Percentiles rank a stretch among this genome's conserved stretches.
Conservation (phyloP, 257 asterid genomes). For the Fraxinus americana region DNA sequence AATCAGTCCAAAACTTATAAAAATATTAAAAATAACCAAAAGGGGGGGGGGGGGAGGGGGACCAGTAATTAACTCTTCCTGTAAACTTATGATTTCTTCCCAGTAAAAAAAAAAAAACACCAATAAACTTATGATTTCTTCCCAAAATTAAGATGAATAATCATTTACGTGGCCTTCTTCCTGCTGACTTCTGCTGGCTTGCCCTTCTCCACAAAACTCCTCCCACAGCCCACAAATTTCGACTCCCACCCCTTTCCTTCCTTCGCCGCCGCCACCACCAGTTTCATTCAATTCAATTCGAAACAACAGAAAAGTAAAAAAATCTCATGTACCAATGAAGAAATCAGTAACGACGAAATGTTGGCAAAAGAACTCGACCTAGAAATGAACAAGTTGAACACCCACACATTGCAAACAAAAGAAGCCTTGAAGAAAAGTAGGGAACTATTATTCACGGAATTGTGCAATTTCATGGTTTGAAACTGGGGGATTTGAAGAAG, state of each 20-base stretch:
- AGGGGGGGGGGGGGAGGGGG: too few relatives aligned
- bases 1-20: too few relatives aligned
- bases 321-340: constrained; percentile 52
- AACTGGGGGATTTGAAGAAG: constrained; percentile 55
- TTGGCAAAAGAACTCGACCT: constrained; percentile 53
- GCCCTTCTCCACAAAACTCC: constrained; percentile 31
- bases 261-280: constrained; percentile 18
- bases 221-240: constrained; percentile 29
- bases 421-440: constrained; percentile 73
- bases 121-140: too few relatives aligned
- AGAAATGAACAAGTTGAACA: constrained; percentile 45
- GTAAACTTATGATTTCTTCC: too few relatives aligned
- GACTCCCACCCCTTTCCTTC: constrained; percentile 26
- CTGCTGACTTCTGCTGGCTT: too few relatives aligned
- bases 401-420: constrained; percentile 37
- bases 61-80: too few relatives aligned
- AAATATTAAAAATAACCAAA: too few relatives aligned
- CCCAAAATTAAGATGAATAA: too few relatives aligned
- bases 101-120: too few relatives aligned
- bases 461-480: constrained; percentile 54
- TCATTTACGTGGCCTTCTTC: too few relatives aligned
- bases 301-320: constrained; percentile 21
- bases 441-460: constrained; percentile 61
- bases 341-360: constrained; percentile 37
- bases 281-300: background rate